Base-by-base conservation (phyloP, 164 flowering plant genomes). In the Chloranthus sessilifolius region DNA sequence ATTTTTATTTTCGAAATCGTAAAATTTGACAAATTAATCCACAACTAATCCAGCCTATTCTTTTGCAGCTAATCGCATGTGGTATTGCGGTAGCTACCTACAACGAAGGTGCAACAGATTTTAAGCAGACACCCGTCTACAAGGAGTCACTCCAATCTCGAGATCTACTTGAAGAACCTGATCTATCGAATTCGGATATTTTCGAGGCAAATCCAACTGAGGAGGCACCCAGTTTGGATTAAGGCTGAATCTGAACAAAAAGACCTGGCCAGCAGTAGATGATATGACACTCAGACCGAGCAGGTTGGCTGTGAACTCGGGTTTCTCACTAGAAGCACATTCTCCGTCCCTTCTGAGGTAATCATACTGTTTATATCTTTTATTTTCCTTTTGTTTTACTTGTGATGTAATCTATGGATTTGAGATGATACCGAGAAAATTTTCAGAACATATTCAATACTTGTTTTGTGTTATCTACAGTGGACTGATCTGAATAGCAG, bases 151-250 rank as follows among this genome's bases (percentile, higher is more conserved):
- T 82, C 23, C 82, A 83, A 62, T 77, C 95, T 7, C 67, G 62
- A 27, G 90, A 85, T 17, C 71, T 88, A 53, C 56, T 88, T 25
- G 92, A 87, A 57, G 88, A 70, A 68, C 92, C 92, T 7, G 95
- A 83, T 9, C 70, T 70, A 25, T 79, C 97, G 8, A 73, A 56
- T 27, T 64, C 95, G 3, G 92, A 88, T 56, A 78, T 91, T 37
- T 91, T 88, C 29, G 98, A 91, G 70, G 81, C 81, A 44, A 91
- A 88, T 60, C 98, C 96, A 1, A 88, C 95, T 5, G 96, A 91
- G 71, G 83, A 74, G 47, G 96, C 98, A 3, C 98, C 96, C 8
- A 77, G 84, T 72, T 70, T 91, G 77, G 98, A 91, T 26, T 90
- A 81, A n/a, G n/a, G n/a, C n/a, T n/a, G 11, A 7, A n/a, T n/a